Percentiles rank a stretch among this genome's conserved stretches.
Conservation (phyloP, 306 rosid genomes). For the Malus orientalis region DNA sequence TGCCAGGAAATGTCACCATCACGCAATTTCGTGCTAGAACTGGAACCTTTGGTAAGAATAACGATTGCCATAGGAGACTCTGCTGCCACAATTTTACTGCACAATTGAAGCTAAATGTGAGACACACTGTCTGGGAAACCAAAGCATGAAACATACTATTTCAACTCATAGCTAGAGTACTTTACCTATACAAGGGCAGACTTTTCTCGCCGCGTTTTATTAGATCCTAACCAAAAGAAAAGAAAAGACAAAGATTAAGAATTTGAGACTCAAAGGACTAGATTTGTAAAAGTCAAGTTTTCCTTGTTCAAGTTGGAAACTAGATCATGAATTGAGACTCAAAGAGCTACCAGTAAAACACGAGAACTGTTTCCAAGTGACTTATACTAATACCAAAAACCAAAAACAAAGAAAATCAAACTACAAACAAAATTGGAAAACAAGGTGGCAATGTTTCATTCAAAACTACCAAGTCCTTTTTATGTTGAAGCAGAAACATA, state of each 20-base stretch:
- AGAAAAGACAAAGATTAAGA: not conserved
- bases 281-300: not conserved
- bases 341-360: not conserved
- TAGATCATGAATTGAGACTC: not conserved
- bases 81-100: constrained; percentile 90
- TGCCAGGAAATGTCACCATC: constrained; percentile 69
- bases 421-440: not conserved
- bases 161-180: constrained; percentile 9
- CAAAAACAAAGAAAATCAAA: not conserved
- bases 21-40: constrained; percentile 57
- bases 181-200: constrained; percentile 81
- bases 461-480: not conserved
- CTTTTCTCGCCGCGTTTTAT: constrained; percentile 81
- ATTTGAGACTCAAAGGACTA: constrained; percentile 3
- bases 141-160: constrained; percentile 5
- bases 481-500: not conserved
- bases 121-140: constrained; percentile 11
- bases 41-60: constrained; percentile 49
- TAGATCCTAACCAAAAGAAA: constrained; percentile 49
- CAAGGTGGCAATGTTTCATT: not conserved
- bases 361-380: not conserved
- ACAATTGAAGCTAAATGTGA: constrained; percentile 33
- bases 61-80: constrained; percentile 72
- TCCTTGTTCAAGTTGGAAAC: not conserved
- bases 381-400: not conserved